Base-by-base conservation (phyloP, 2,329 filamentous ascomycete genomes). In the Epichloe festucae region DNA sequence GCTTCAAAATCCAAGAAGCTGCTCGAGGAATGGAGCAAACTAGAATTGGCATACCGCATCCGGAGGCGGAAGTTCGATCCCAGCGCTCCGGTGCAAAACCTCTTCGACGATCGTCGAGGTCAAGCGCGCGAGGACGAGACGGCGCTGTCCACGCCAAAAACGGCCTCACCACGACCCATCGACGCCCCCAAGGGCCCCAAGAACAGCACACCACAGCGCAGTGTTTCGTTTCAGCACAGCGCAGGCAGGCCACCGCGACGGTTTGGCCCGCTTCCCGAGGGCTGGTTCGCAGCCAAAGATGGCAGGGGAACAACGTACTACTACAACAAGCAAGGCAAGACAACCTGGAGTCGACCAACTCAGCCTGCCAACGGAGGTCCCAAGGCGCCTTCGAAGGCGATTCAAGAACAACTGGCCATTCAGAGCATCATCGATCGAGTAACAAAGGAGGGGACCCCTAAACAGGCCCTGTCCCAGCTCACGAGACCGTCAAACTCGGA, bases 21-120 rank as follows among this genome's bases (percentile, higher is more conserved):
- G 38, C 71, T 96, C 31, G 81, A 88, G 8, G 84, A 84, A 57
- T 98, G 93, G 93, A 85, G 85, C 64, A 90, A 89, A 60, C 73
- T 98, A 47, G 86, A 95, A 65, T 77, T 94, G 38, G 93, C 82
- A 6, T 98, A 97, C 67, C 84, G 93, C 54, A 98, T 98, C 62
- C 89, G 89, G 39, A 81, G 91, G 52, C 87, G 93, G 71, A 94
- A 95, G 71, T 71, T 86, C 53, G 89, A 91, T 63, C 82, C 84
- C 27, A 82, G 81, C 56, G 78, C 74, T 46, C 70, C 71, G 17
- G 60, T 73, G 44, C 72, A 77, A 34, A 80, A 79, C 58, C 74
- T 78, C 27, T 79, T 78, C 23, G 79, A 82, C 57, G 75, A 79
- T 60, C 85, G 85, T 51, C 82, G 85, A 52, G 65, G 60, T 38